Evolutionary conservation across 1,139 yeast genomes (phyloP).

Genomic region (Magnusiomyces starmeri): DNA sequence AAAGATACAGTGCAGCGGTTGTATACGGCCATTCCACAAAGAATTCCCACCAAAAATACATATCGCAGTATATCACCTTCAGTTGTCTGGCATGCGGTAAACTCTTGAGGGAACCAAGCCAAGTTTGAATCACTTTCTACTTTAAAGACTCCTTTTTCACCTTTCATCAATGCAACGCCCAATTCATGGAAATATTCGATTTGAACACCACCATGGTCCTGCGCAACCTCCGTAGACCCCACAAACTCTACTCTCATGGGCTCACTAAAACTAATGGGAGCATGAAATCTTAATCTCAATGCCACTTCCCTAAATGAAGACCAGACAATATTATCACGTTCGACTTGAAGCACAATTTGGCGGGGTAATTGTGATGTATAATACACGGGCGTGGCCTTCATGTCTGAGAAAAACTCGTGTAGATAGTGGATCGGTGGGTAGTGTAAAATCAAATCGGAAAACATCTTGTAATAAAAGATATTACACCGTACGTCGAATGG

Average conservation of each 20-base stretch:
- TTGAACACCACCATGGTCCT: constrained; percentile 31
- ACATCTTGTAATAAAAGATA: too few species aligned
- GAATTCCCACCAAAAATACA: constrained; percentile 21
- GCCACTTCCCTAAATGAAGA: too few species aligned
- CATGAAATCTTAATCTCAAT: too few species aligned
- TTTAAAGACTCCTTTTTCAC: constrained; percentile 18
- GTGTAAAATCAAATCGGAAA: too few species aligned
- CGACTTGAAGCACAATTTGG: too few species aligned
- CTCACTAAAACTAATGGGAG: constrained; percentile 16
- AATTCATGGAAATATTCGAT: constrained; percentile 26
- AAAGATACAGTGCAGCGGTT: constrained; percentile 28
- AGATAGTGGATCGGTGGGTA: too few species aligned
- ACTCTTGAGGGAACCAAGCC: constrained; percentile 24
- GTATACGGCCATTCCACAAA: constrained; percentile 27
- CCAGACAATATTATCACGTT: too few species aligned
- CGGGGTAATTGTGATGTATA: too few species aligned
- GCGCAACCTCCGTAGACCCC: constrained; percentile 21
- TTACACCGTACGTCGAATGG: too few species aligned
- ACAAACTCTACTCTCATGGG: constrained; percentile 26
- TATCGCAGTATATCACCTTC: too few species aligned
- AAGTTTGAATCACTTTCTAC: constrained; percentile 18
- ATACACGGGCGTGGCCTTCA: too few species aligned
- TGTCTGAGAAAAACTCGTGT: too few species aligned
- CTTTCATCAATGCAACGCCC: constrained; percentile 19
- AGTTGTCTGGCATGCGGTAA: constrained; percentile 13